Conservation (phyloP, 305 asterid species). For the Rubia peregrina region DNA sequence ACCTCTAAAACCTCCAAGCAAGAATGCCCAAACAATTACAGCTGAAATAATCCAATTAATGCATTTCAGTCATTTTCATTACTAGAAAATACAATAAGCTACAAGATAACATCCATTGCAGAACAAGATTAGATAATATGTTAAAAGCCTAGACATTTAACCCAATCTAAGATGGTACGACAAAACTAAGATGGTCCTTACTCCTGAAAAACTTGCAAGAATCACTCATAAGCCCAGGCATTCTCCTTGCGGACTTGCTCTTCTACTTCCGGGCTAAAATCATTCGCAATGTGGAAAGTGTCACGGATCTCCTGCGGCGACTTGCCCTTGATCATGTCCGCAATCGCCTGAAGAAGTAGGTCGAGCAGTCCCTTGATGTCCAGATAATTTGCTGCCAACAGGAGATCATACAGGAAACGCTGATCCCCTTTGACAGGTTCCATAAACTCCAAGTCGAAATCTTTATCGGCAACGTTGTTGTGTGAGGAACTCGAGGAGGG, state of each 20-base stretch:
- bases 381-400: constrained; percentile 55
- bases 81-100: not conserved
- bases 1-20: too few species aligned
- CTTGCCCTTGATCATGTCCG: constrained; percentile 53
- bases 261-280: constrained; percentile 51
- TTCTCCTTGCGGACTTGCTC: constrained; percentile 59
- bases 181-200: not conserved
- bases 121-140: not conserved
- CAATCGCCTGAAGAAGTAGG: constrained; percentile 43
- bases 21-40: too few species aligned
- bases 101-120: not conserved
- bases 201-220: not conserved
- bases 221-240: constrained; percentile 62
- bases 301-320: constrained; percentile 56
- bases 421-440: constrained; percentile 45
- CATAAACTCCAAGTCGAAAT: constrained; percentile 27
- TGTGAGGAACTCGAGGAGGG: not conserved
- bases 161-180: not conserved
- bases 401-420: constrained; percentile 40
- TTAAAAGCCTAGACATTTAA: not conserved
- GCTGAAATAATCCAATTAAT: not conserved
- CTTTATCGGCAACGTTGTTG: constrained; percentile 14
- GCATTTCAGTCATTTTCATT: not conserved
- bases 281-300: constrained; percentile 47
- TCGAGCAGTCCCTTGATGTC: constrained; percentile 47